Percentiles rank a stretch among this genome's conserved stretches.
phyloP scores from a whole-genome alignment of 148 eudicot species.

The Salicornia ramosissima region DNA sequence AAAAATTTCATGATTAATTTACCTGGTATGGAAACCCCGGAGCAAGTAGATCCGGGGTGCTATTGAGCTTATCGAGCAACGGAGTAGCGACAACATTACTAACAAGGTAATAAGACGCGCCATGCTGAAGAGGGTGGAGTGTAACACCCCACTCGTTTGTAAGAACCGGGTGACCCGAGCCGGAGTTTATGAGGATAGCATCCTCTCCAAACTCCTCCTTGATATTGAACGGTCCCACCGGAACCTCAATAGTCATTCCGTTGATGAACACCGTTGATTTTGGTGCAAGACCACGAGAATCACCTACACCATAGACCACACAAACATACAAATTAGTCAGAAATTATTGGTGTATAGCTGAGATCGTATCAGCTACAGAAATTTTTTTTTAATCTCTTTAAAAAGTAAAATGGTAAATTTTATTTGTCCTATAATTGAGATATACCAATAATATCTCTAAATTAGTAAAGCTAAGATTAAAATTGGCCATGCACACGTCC shows the following conservation, averaged over 20 bases:
- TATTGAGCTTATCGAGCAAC: conserved; percentile 24
- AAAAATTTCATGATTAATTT: not conserved
- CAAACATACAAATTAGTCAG: conserved; percentile 19
- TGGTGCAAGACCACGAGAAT: conserved; percentile 18
- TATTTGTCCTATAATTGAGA: too few species aligned
- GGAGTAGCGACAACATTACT: conserved; percentile 37
- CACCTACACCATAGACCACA: conserved; percentile 42
- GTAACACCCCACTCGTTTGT: conserved; percentile 89
- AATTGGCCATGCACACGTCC: conserved; percentile 69
- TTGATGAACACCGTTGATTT: conserved; percentile 75
- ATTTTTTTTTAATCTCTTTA: too few species aligned
- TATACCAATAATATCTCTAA: too few species aligned
- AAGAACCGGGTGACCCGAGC: conserved; percentile 55
- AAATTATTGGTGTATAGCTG: too few species aligned
- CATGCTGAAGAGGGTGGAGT: conserved; percentile 65
- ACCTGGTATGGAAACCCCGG: conserved; percentile 32
- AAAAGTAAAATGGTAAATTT: too few species aligned
- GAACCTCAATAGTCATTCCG: conserved; percentile 67
- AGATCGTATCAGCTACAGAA: conserved; percentile 40
- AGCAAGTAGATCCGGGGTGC: conserved; percentile 14
- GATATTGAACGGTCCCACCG: conserved; percentile 53
- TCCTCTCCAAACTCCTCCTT: conserved; percentile 76
- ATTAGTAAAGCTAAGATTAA: too few species aligned
- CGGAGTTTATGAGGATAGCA: conserved; percentile 53
- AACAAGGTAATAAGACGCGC: conserved; percentile 64